These are phyloP conservation scores for Cytauxzoon felis DNA, from an alignment of 169 alveolate genomes.

Conservation along the genomic window DNA sequence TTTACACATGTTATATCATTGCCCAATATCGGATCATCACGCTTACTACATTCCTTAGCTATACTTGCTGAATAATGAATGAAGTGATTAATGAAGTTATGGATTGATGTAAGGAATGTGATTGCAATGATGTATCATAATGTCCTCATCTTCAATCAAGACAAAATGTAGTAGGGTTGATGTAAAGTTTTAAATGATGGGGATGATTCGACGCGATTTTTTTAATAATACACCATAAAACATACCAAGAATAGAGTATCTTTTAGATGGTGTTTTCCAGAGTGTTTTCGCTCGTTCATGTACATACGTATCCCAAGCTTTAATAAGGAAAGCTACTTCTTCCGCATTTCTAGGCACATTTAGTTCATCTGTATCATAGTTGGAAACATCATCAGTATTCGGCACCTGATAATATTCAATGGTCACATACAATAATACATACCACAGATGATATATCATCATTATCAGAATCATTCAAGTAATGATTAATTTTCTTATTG, in stretches of 20 bases:
- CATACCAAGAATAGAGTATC: conserved; percentile 78
- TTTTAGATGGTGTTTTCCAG: conserved; percentile 83
- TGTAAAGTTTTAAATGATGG: no score
- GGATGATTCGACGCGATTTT: no score
- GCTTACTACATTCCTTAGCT: conserved; percentile 77
- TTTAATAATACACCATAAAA: neutral
- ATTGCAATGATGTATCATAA: no score
- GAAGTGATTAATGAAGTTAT: neutral
- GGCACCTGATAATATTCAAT: neutral
- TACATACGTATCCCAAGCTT: conserved; percentile 88
- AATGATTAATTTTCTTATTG: conserved; percentile 3
- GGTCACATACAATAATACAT: neutral
- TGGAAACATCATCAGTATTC: conserved; percentile 12
- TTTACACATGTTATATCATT: conserved; percentile 84
- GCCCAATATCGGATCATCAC: conserved; percentile 85
- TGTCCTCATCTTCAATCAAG: no score
- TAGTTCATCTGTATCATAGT: conserved; percentile 52
- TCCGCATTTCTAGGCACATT: conserved; percentile 81
- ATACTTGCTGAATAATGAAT: conserved; percentile 74
- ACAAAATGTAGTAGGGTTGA: no score
- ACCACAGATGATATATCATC: conserved; percentile 27
- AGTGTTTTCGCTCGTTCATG: conserved; percentile 87
- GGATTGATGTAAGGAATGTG: no score
- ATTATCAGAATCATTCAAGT: conserved; percentile 20
- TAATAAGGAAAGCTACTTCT: conserved; percentile 77